These are phyloP conservation scores for Didymellaceae sp. DNA, from an alignment of 2,329 filamentous ascomycete genomes.

Conservation along the genomic window DNA sequence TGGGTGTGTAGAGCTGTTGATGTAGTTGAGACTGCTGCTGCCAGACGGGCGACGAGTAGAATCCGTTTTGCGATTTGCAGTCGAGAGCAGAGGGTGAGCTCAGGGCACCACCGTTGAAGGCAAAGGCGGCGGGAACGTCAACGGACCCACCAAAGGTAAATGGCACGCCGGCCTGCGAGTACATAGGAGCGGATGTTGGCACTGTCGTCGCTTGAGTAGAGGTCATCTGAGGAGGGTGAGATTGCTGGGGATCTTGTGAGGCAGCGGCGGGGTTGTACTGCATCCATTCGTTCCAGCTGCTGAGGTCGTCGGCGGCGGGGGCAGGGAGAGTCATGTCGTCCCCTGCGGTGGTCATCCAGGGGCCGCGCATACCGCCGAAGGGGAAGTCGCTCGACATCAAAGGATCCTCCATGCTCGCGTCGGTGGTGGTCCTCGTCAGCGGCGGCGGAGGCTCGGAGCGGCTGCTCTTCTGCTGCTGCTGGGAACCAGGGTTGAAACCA, in stretches of 20 bases:
- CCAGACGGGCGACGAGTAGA: conserved; percentile 40
- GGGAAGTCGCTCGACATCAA: conserved; percentile 44
- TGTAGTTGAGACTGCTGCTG: conserved; percentile 40
- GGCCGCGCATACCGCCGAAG: conserved; percentile 40
- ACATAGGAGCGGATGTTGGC: conserved; percentile 26
- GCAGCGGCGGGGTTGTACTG: conserved; percentile 53
- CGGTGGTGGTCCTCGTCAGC: conserved; percentile 14
- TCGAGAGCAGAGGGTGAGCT: conserved; percentile 43
- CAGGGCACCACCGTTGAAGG: conserved; percentile 39
- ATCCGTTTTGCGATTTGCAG: conserved; percentile 32
- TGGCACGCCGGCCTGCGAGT: conserved; percentile 33
- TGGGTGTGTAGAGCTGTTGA: conserved; percentile 30
- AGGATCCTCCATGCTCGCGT: conserved; percentile 43
- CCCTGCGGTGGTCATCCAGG: conserved; percentile 44
- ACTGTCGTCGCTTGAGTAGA: conserved; percentile 37
- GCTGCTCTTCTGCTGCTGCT: conserved; percentile 7
- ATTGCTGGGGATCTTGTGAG: conserved; percentile 40
- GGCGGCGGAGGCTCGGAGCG: conserved; percentile 17
- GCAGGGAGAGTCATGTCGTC: conserved; percentile 44
- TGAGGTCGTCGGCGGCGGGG: conserved; percentile 40
- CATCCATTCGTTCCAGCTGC: conserved; percentile 57
- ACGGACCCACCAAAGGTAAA: conserved; percentile 45
- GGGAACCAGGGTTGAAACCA: conserved; percentile 33
- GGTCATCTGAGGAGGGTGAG: conserved; percentile 35
- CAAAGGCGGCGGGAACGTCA: conserved; percentile 43